Evolutionary conservation across 2,329 filamentous ascomycete genomes (phyloP).

Genomic region (Pseudofabraea citricarpa): DNA sequence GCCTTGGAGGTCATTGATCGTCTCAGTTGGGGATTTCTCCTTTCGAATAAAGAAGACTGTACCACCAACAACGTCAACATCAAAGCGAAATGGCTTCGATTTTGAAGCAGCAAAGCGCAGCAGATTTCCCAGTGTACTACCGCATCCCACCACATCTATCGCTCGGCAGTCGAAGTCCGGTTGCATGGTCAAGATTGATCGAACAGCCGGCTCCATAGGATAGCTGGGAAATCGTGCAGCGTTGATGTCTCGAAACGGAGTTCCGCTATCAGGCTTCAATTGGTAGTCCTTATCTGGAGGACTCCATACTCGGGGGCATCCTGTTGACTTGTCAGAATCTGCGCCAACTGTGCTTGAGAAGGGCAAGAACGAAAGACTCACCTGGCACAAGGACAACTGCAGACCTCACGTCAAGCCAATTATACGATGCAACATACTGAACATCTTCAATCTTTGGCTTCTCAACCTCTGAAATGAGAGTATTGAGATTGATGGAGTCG

Average conservation of each 20-base stretch:
- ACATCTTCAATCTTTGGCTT: constrained; percentile 31
- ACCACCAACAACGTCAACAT: constrained; percentile 46
- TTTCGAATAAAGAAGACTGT: constrained; percentile 58
- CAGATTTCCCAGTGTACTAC: constrained; percentile 54
- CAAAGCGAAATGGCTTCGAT: constrained; percentile 48
- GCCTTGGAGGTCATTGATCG: constrained; percentile 47
- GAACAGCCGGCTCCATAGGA: constrained; percentile 16
- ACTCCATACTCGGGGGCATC: constrained; percentile 46
- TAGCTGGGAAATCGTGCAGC: constrained; percentile 32
- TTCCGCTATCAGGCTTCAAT: constrained; percentile 37
- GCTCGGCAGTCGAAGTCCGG: constrained; percentile 26
- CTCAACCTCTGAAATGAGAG: constrained; percentile 16
- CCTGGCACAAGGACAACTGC: constrained; percentile 41
- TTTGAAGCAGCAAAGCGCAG: constrained; percentile 45
- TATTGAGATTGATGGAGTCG: constrained; percentile 12
- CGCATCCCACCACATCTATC: constrained; percentile 53
- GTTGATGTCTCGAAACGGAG: constrained; percentile 38
- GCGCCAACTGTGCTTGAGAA: neutral
- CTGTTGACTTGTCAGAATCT: constrained; percentile 26
- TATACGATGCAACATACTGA: constrained; percentile 45
- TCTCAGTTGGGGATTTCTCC: constrained; percentile 52
- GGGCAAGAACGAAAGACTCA: constrained; percentile 18
- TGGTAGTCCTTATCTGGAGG: constrained; percentile 30
- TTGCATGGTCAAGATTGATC: constrained; percentile 31
- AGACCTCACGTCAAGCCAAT: constrained; percentile 35